Evolutionary conservation across 345 rosid genomes (phyloP).

Genomic region (Ailanthus altissimus): DNA sequence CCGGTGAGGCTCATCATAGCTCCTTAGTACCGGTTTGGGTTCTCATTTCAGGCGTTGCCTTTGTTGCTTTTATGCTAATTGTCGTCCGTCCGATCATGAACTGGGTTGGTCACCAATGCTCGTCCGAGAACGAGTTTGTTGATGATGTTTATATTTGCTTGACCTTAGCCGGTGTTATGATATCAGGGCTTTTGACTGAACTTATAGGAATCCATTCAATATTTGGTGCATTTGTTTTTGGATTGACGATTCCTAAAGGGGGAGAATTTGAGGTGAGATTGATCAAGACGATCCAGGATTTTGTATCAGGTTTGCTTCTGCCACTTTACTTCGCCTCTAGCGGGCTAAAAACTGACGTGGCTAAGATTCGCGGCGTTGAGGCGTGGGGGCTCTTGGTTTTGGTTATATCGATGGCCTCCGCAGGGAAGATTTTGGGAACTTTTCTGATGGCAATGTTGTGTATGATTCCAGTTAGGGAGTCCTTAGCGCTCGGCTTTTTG

Average conservation of each 20-base stretch:
- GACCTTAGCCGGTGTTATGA: slow-evolving; percentile 49
- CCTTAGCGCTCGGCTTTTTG: slow-evolving; percentile 55
- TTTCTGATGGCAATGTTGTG: slow-evolving; percentile 43
- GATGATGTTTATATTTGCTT: slow-evolving; percentile 49
- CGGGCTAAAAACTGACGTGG: slow-evolving; percentile 57
- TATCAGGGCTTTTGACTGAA: slow-evolving; percentile 54
- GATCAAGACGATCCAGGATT: slow-evolving; percentile 53
- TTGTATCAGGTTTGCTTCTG: slow-evolving; percentile 52
- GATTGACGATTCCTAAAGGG: slow-evolving; percentile 53
- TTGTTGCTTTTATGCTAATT: slow-evolving; percentile 41
- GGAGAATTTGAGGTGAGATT: slow-evolving; percentile 37
- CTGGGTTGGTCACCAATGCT: slow-evolving; percentile 23
- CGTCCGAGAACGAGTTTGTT: slow-evolving; percentile 35
- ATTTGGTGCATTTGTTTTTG: slow-evolving; percentile 58
- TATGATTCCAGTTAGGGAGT: slow-evolving; percentile 50
- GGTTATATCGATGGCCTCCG: slow-evolving; percentile 50
- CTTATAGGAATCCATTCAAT: slow-evolving; percentile 58
- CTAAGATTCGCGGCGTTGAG: slow-evolving; percentile 41
- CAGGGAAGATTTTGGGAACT: slow-evolving; percentile 59
- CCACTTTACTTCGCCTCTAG: slow-evolving; percentile 62
- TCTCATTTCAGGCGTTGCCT: slow-evolving; percentile 45
- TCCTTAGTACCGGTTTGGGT: slow-evolving; percentile 52
- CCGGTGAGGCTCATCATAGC: slow-evolving; percentile 9
- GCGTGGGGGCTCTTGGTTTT: slow-evolving; percentile 53
- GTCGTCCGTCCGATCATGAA: slow-evolving; percentile 25